These are phyloP conservation scores for Trichoderma afroharzianum DNA, from an alignment of 2,329 filamentous ascomycete genomes.

Conservation along the genomic window DNA sequence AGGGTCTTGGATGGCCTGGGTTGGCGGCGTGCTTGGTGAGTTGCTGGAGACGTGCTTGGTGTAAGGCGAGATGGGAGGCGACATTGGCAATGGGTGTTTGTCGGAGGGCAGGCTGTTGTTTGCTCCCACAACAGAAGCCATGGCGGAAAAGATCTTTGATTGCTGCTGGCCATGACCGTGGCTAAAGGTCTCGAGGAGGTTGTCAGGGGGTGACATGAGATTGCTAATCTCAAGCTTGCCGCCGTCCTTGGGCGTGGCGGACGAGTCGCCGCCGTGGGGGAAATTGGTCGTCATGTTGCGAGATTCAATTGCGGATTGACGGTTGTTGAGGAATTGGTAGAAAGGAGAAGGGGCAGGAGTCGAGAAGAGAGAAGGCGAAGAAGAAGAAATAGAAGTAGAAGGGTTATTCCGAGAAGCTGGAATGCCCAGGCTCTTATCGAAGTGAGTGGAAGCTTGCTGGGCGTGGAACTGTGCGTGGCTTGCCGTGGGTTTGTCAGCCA, in stretches of 20 bases:
- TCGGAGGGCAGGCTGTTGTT: conserved; percentile 27
- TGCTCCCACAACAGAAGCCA: not conserved
- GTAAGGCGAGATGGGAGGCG: conserved; percentile 55
- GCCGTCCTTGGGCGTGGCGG: conserved; percentile 21
- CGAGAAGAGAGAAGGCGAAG: conserved; percentile 18
- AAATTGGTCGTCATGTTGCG: conserved; percentile 28
- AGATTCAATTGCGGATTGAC: conserved; percentile 12
- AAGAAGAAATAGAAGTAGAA: conserved; percentile 19
- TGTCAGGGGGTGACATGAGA: conserved; percentile 61
- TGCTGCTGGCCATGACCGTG: not conserved
- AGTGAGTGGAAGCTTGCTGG: conserved; percentile 30
- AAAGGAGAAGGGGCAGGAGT: conserved; percentile 13
- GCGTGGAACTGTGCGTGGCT: conserved; percentile 18
- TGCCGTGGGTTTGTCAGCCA: conserved; percentile 37
- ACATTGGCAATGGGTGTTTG: conserved; percentile 44
- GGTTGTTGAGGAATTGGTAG: not conserved
- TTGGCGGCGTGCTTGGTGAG: conserved; percentile 28
- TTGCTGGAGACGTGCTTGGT: conserved; percentile 37
- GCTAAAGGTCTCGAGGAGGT: conserved; percentile 51
- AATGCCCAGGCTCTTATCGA: conserved; percentile 28
- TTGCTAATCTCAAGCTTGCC: conserved; percentile 51
- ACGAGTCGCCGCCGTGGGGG: conserved; percentile 22
- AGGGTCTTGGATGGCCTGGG: conserved; percentile 45
- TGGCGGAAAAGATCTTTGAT: conserved; percentile 7
- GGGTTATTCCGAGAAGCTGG: conserved; percentile 12